Base-by-base conservation (phyloP, 2,329 filamentous ascomycete species). In the Epichloe hybrida region DNA sequence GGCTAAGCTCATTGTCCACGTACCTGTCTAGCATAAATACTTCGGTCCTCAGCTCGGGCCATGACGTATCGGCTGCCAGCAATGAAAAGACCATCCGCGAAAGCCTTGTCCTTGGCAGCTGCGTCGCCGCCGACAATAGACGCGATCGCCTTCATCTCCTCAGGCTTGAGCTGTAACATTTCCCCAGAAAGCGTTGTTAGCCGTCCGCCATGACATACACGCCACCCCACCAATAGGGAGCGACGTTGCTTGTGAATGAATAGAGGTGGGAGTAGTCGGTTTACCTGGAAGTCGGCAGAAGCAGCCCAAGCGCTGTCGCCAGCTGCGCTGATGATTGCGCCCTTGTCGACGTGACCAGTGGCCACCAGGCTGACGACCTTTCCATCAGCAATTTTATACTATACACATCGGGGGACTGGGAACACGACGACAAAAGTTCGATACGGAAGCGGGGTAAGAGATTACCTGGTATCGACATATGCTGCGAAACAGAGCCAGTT, bases 11-110 rank as follows among this genome's bases (percentile, higher is more conserved):
- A 9, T 5, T 42, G 42, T 38, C 52, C 13, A 50, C 73, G 55
- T 74, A 94, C 89, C 80, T 88, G 83, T 79, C 90, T 88, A 57
- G 81, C 87, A 69, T 95, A 95, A 61, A 95, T 70, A 71, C 81
- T 84, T 66, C 84, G 77, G 35, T 86, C 88, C 55, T 90, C 86
- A 49, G 83, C 80, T 64, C 79, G 82, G 66, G 87, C 76, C 64
- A 84, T 75, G 65, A 96, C 78, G 68, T 84, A 96, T 69, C 87
- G 86, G 64, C 84, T 80, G 56, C 85, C 86, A 46, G 70, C 81
- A 60, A 96, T 69, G 70, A 87, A 78, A 63, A 96, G 66, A 56
- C 91, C 91, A 21, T 83, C 81, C 49, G 73, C 70, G 60, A 83
- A 83, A 54, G 87, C 80, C 63, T 81, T 77, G 70, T 84, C 81